phyloP scores from a whole-genome alignment of 441 rosid genomes.

The Aquilaria agallochum region DNA sequence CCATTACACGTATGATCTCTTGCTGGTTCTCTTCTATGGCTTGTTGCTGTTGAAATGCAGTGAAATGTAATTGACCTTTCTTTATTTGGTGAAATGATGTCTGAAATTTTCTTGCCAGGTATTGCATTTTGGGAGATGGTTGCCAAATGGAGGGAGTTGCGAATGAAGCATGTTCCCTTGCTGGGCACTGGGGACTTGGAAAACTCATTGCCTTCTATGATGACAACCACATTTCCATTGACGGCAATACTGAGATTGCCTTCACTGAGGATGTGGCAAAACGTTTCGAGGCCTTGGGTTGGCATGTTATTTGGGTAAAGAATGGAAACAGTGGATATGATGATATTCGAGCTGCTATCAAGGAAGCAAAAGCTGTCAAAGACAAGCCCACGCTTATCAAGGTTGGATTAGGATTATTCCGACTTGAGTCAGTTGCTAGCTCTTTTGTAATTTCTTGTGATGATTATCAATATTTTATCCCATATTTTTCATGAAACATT shows the following conservation, averaged over 20 bases:
- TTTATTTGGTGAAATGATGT: constrained; percentile 5
- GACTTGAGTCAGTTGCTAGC: neutral
- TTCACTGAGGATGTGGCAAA: constrained; percentile 76
- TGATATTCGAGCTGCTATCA: constrained; percentile 91
- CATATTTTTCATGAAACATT: too few relatives aligned
- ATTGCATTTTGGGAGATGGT: constrained; percentile 60
- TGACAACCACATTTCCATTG: constrained; percentile 95
- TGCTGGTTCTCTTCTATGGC: neutral
- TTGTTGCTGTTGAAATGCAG: neutral
- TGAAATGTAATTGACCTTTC: neutral
- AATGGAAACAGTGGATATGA: constrained; percentile 91
- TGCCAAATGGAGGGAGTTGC: constrained; percentile 95
- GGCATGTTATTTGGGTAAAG: constrained; percentile 99
- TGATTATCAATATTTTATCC: too few relatives aligned
- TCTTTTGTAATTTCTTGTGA: too few relatives aligned
- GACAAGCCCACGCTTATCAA: constrained; percentile 92
- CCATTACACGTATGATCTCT: constrained; percentile 73
- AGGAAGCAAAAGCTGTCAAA: constrained; percentile 86
- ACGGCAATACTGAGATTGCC: constrained; percentile 89
- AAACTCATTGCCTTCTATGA: constrained; percentile 92
- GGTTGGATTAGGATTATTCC: constrained; percentile 33
- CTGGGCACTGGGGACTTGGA: constrained; percentile 94
- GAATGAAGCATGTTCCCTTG: constrained; percentile 83
- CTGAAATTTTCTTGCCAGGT: constrained; percentile 14
- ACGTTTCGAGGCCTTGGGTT: constrained; percentile 90